Evolutionary conservation across 805 yeast genomes (phyloP).

Genomic region (Zygotorulaspora chibaensis): DNA sequence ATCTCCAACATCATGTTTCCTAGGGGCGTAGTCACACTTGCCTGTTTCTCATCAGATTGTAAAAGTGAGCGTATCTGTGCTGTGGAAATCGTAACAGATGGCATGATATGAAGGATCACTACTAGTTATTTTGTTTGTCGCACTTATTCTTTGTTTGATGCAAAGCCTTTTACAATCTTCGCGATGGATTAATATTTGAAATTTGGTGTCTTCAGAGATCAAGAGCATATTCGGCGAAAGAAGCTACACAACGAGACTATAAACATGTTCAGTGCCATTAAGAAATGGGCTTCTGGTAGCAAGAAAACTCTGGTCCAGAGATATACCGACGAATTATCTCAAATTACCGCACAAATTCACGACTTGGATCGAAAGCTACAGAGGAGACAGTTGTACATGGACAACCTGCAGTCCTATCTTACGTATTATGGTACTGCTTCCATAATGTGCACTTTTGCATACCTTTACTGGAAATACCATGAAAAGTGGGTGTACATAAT

Average conservation of each 20-base stretch:
- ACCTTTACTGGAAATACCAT: conserved; percentile 6
- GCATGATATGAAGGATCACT: conserved; percentile 18
- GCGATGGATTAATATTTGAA: conserved; percentile 4
- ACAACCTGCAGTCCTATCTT: conserved; percentile 17
- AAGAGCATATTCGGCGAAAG: neutral
- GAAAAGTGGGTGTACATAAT: conserved; percentile 5
- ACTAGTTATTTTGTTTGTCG: neutral
- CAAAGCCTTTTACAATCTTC: neutral
- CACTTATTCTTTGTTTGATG: neutral
- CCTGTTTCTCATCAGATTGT: conserved; percentile 15
- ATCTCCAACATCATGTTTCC: conserved; percentile 65
- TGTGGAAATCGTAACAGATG: conserved; percentile 25
- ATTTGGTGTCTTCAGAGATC: neutral
- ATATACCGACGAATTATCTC: conserved; percentile 30
- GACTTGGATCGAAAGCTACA: conserved; percentile 23
- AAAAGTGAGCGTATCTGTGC: conserved; percentile 22
- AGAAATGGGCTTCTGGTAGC: conserved; percentile 8
- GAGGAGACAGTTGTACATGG: conserved; percentile 17
- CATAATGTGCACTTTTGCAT: conserved; percentile 5
- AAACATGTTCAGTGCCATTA: conserved; percentile 18
- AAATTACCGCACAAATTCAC: conserved; percentile 28
- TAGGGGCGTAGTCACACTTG: conserved; percentile 38
- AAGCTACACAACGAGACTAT: neutral
- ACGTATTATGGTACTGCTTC: conserved; percentile 20
- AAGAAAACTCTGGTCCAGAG: conserved; percentile 21